Conservation (phyloP, 2,329 filamentous ascomycete genomes). For the Claviceps pusilla region DNA sequence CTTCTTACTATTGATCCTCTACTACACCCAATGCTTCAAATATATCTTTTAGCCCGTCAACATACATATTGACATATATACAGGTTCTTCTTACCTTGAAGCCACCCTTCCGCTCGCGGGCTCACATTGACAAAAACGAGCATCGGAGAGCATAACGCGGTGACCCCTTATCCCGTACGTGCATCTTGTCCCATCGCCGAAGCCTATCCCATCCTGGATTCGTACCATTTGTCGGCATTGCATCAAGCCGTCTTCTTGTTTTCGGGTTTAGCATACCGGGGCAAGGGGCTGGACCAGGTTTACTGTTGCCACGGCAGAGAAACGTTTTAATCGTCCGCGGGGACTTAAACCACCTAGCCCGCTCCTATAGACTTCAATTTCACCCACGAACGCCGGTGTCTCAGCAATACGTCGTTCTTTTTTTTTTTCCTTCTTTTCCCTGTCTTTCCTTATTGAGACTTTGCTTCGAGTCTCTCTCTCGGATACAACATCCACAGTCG, state of each 20-base stretch:
- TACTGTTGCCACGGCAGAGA: not conserved
- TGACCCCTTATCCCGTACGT: not conserved
- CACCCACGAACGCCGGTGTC: not conserved
- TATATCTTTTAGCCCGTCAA: not conserved
- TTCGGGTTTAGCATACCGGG: not conserved
- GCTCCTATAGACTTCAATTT: not conserved
- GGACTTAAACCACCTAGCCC: not conserved
- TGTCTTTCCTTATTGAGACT: not conserved
- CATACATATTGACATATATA: not conserved
- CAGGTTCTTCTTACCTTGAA: not conserved
- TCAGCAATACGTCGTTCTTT: not conserved
- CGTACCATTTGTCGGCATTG: not conserved
- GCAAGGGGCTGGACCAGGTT: not conserved
- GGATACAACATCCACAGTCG: not conserved
- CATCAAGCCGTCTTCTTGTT: not conserved
- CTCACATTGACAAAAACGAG: not conserved
- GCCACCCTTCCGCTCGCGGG: not conserved
- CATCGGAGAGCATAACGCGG: not conserved
- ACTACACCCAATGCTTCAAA: not conserved
- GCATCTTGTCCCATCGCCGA: not conserved
- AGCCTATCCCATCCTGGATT: not conserved
- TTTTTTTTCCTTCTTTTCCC: not conserved
- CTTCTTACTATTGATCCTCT: not conserved
- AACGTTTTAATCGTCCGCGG: not conserved
- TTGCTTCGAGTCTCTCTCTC: not conserved